Base-by-base conservation (phyloP, 2,329 filamentous ascomycete genomes). In the Beauveria sp. region DNA sequence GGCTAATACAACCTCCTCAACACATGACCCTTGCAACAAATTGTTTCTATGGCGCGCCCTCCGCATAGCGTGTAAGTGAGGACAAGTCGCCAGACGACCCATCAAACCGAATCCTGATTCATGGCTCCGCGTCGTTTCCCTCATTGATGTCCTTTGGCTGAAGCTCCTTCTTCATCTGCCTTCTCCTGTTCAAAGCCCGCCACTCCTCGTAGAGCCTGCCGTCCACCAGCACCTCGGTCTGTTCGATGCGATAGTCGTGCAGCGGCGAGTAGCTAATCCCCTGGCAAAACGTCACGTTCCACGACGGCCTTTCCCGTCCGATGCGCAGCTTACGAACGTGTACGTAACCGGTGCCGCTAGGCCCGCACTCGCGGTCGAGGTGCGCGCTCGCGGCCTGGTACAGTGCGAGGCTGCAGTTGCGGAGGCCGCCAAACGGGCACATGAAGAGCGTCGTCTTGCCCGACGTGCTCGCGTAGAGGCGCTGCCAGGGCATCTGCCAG, bases 131-230 rank as follows among this genome's bases (percentile, higher is more conserved):
- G 16, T 58, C 55, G 16, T 56, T 34, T 3, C 40, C 26, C 26
- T 38, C 54, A 16, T 46, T 22, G 8, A 22, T 22, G 5, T 38
- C 53, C 10, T 56, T 10, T 5, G 22, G n/a, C 38, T 7, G 7
- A 14, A 34, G 22, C 8, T 57, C 54, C 28, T 24, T 3, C 43
- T 10, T 57, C 28, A 22, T 9, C 43, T 40, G 43, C 20, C 24
- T 40, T 14, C 28, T 38, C 6, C 40, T 42, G 6, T 46, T 52
- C 38, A 40, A n/a, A 5, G 34, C 9, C 2, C 45, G 42, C 51
- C 59, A 61, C 51, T 55, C 51, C 30, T 56, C 30, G 12, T 50
- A 61, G 24, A 10, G 43, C 26, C 38, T 24, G 43, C 45, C 59
- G n/a, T 56, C 50, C 10, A 30, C 59, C 9, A 26, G 5, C 34